Evolutionary conservation across 768 basidiomycete genomes (phyloP).

Genomic region (Psilocybe azurescens): DNA sequence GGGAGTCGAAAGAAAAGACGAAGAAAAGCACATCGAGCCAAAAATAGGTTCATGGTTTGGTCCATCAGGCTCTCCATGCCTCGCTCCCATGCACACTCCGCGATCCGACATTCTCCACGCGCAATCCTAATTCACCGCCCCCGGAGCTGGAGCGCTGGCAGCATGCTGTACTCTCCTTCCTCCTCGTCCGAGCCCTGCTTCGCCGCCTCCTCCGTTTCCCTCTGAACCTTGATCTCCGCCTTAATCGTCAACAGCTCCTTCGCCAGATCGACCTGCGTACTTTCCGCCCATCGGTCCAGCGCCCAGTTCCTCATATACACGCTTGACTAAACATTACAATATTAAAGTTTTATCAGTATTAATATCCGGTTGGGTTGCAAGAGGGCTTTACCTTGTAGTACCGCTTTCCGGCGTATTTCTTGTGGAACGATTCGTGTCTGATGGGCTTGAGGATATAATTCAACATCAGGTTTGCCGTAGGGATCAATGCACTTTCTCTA

Average conservation of each 20-base stretch:
- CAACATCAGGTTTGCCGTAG: slow-evolving; percentile 91
- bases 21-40: too few relatives aligned
- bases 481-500: slow-evolving; percentile 80
- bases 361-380: neutral
- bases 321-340: slow-evolving; percentile 60
- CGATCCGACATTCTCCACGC: too few relatives aligned
- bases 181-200: slow-evolving; percentile 18
- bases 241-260: slow-evolving; percentile 67
- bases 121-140: slow-evolving; percentile 5
- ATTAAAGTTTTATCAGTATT: too few relatives aligned
- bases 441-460: slow-evolving; percentile 87
- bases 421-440: slow-evolving; percentile 84
- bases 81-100: too few relatives aligned
- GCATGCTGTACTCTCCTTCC: slow-evolving; percentile 14
- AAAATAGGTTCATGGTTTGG: too few relatives aligned
- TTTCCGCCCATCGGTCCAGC: slow-evolving; percentile 72
- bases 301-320: slow-evolving; percentile 89
- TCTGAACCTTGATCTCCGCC: slow-evolving; percentile 52
- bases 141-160: slow-evolving; percentile 12
- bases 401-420: slow-evolving; percentile 93
- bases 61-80: too few relatives aligned
- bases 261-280: slow-evolving; percentile 58
- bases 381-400: slow-evolving; percentile 72
- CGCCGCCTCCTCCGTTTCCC: slow-evolving; percentile 37
- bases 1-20: too few relatives aligned